A percentile compares a stretch with the other conserved stretches of the same genome.
Conservation (phyloP, 306 rosid species). For the Citrullus amarus region DNA sequence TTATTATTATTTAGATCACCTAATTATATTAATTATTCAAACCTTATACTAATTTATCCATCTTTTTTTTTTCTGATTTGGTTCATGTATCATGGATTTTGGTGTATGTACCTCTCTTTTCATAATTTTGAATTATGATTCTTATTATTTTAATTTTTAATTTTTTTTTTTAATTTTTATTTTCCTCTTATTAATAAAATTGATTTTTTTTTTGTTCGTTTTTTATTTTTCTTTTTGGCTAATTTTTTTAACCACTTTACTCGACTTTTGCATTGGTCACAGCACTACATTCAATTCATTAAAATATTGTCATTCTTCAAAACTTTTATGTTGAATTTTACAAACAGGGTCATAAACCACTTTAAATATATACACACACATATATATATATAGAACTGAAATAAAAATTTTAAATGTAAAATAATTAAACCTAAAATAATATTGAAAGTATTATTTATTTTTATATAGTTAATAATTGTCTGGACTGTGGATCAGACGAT, state of each 20-base stretch:
- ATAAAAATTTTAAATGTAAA: no score
- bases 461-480: not conserved
- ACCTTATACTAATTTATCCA: not conserved
- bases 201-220: no score
- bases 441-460: not conserved
- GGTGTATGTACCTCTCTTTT: no score
- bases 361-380: no score
- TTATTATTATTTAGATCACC: not conserved
- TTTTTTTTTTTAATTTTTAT: no score
- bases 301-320: not conserved
- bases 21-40: not conserved
- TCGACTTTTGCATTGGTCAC: no score
- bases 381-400: no score
- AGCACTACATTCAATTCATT: not conserved
- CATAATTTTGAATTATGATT: no score
- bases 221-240: no score
- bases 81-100: not conserved
- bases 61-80: not conserved
- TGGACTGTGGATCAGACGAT: not conserved
- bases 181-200: no score
- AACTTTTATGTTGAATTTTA: not conserved
- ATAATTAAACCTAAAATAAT: not conserved
- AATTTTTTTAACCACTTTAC: not conserved
- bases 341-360: not conserved
- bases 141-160: no score